A percentile compares a stretch with the other conserved stretches of the same genome.
Evolutionary conservation across 441 rosid species (phyloP).

Genomic region (Brassica hybrid): DNA sequence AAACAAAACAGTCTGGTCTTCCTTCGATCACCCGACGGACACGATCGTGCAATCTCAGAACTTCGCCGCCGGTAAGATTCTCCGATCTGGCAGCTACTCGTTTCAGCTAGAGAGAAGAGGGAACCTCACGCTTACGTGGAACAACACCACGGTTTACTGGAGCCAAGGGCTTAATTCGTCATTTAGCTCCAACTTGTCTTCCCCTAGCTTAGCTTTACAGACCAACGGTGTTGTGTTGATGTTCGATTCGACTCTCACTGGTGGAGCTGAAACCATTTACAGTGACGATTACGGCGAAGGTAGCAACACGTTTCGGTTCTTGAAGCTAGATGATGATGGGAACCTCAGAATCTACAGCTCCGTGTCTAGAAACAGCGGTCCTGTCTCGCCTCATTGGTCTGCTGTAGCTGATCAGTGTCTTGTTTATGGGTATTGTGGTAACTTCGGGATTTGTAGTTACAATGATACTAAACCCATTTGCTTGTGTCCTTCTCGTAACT

Average conservation of each 20-base stretch:
- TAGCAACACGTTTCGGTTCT: conserved; percentile 57
- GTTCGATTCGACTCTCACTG: conserved; percentile 43
- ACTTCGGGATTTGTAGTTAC: conserved; percentile 72
- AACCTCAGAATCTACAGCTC: conserved; percentile 71
- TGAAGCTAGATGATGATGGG: conserved; percentile 71
- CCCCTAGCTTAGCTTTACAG: conserved; percentile 57
- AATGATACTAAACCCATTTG: conserved; percentile 56
- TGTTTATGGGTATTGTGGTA: conserved; percentile 77
- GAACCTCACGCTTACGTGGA: conserved; percentile 67
- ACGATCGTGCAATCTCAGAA: conserved; percentile 71
- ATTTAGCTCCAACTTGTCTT: conserved; percentile 46
- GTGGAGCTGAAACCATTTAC: conserved; percentile 48
- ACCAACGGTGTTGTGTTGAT: conserved; percentile 55
- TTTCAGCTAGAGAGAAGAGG: conserved; percentile 53
- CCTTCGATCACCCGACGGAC: conserved; percentile 70
- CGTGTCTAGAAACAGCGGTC: conserved; percentile 43
- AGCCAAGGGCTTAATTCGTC: conserved; percentile 65
- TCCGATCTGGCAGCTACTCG: conserved; percentile 64
- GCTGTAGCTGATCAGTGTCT: conserved; percentile 69
- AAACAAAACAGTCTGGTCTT: conserved; percentile 63
- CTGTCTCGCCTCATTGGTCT: conserved; percentile 52
- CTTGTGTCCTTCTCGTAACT: conserved; percentile 71
- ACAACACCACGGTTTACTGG: conserved; percentile 52
- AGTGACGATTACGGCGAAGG: conserved; percentile 78
- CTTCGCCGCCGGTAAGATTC: conserved; percentile 46